Evolutionary conservation across 202 grass and related monocot genomes (phyloP).

Genomic region (Brachypodium distachyon): DNA sequence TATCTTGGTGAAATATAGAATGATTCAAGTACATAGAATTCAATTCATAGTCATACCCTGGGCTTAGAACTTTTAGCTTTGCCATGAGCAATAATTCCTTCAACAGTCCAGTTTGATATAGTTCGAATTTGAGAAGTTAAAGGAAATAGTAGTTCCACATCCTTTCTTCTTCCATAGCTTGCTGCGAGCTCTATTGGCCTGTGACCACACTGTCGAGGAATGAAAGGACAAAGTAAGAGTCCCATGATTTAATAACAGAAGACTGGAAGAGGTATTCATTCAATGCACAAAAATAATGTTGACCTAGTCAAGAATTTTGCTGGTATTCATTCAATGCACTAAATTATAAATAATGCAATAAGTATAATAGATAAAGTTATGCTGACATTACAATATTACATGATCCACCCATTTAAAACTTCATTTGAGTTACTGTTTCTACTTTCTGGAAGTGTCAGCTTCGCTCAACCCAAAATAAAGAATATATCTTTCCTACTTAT

Average conservation of each 20-base stretch:
- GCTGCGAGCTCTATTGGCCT: background rate
- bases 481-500: too few relatives aligned
- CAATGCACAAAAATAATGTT: background rate
- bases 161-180: background rate
- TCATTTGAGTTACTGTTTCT: background rate
- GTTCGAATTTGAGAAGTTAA: background rate
- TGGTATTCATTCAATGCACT: background rate
- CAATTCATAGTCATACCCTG: slow-evolving; percentile 14
- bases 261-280: too few relatives aligned
- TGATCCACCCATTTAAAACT: background rate
- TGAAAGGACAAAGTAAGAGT: background rate
- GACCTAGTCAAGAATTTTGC: background rate
- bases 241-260: background rate
- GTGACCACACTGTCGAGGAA: background rate
- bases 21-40: background rate
- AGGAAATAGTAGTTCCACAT: slow-evolving; percentile 5
- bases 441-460: background rate
- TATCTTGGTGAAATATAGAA: background rate
- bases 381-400: background rate
- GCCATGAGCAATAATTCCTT: background rate
- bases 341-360: too few relatives aligned
- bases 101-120: slow-evolving; percentile 5
- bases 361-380: background rate
- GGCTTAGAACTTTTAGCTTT: background rate
- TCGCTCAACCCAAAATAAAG: background rate